Conservation (phyloP, 2,329 filamentous ascomycete genomes). For the Aspergillus fructus region DNA sequence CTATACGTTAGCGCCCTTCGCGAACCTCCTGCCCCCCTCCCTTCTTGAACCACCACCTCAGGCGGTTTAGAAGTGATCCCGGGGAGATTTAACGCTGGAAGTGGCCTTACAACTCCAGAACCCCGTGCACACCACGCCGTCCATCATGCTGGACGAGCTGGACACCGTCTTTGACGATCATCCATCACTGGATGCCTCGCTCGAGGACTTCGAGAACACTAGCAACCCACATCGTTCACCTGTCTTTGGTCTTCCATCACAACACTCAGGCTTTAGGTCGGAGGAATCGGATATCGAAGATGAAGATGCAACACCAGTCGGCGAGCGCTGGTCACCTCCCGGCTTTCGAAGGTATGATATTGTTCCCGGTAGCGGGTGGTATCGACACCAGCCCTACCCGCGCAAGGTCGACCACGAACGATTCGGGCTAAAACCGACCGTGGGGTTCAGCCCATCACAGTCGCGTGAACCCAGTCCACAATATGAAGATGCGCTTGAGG, state of each 20-base stretch:
- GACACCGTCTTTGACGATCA: conserved; percentile 57
- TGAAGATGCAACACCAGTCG: conserved; percentile 35
- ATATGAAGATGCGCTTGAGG: conserved; percentile 57
- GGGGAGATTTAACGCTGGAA: conserved; percentile 24
- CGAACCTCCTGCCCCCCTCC: conserved; percentile 16
- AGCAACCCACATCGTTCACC: conserved; percentile 49
- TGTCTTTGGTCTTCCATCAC: conserved; percentile 55
- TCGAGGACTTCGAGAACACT: conserved; percentile 62
- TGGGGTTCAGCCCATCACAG: conserved; percentile 46
- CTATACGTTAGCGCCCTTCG: conserved; percentile 20
- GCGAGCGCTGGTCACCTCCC: conserved; percentile 64
- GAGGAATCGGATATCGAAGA: conserved; percentile 47
- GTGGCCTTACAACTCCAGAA: conserved; percentile 24
- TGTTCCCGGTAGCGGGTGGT: conserved; percentile 57
- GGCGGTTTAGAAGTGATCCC: conserved; percentile 9
- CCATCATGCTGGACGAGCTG: conserved; percentile 47
- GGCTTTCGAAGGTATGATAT: conserved; percentile 56
- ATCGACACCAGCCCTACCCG: conserved; percentile 51
- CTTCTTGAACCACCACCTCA: conserved; percentile 10
- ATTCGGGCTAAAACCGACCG: conserved; percentile 42
- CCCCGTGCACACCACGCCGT: conserved; percentile 30
- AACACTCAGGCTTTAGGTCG: conserved; percentile 65
- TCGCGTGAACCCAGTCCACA: conserved; percentile 61
- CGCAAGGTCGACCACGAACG: conserved; percentile 35
- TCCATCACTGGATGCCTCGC: conserved; percentile 59